Conservation (phyloP, 139 green algal genomes). For the Protoeuglena noctilucae region DNA sequence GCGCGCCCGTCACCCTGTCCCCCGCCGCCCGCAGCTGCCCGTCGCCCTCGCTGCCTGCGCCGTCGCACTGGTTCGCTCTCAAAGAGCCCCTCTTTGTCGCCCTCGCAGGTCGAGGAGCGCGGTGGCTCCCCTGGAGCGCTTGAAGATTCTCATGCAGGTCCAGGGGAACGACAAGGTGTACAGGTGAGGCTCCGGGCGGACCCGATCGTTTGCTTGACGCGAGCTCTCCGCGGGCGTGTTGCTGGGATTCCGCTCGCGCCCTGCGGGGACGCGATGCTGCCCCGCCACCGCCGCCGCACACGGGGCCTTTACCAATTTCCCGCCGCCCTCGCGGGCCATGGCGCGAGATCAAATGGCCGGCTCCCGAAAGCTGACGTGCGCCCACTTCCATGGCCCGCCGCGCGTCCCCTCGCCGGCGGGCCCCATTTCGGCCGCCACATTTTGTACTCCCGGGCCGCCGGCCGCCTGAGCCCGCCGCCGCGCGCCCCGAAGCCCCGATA, state of each 20-base stretch:
- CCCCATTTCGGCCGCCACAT: too few relatives aligned
- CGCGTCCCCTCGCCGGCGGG: too few relatives aligned
- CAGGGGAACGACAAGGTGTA: slow-evolving; percentile 86
- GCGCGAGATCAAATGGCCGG: background rate
- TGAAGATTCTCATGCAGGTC: slow-evolving; percentile 98
- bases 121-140: slow-evolving; percentile 86
- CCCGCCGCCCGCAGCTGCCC: too few relatives aligned
- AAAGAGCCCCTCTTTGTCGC: too few relatives aligned
- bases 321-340: too few relatives aligned
- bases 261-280: slow-evolving; percentile 11
- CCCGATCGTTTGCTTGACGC: slow-evolving; percentile 30
- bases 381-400: background rate
- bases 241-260: background rate
- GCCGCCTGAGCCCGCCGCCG: too few relatives aligned
- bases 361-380: background rate
- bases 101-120: slow-evolving; percentile 38
- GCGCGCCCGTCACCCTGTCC: too few relatives aligned
- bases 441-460: background rate
- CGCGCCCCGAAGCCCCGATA: background rate
- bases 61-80: too few relatives aligned
- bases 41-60: too few relatives aligned
- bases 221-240: background rate
- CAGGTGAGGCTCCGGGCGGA: slow-evolving; percentile 58
- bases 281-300: too few relatives aligned
- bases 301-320: too few relatives aligned